Base-by-base conservation (phyloP, 768 basidiomycete species). In the Cyathus striatus region DNA sequence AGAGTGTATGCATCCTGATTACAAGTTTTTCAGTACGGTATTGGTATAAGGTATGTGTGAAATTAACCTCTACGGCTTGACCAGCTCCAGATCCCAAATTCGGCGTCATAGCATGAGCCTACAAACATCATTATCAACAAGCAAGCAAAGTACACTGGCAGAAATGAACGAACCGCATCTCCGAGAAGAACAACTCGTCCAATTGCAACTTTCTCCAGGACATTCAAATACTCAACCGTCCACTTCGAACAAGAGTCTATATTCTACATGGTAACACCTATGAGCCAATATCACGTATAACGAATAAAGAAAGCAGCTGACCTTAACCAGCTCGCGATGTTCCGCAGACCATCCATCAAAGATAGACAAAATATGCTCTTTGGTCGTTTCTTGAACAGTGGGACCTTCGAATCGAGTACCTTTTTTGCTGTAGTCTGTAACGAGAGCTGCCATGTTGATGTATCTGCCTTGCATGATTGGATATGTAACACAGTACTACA, bases 1-100 rank as follows among this genome's bases (percentile, higher is more conserved):
- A 75, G 63, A 4, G 74, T 38, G 48, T 63, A 69, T 1, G 69
- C 72, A 38, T 76, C 74, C 71, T 75, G 20, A 5, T 22, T 32
- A 32, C 17, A 32, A 13, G 30, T 13, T 32, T 13, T 32, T 32
- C 12, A 32, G 17, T 12, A 16, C 16, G 12, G 12, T 13, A 13
- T 16, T 12, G 12, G 13, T 32, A 32, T 16, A 16, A 16, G 16
- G 16, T 32, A 5, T 12, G 24, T 16, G 17, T 14, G 17, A 69
- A 44, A n/a, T n/a, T 38, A 41, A 58, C 58, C 41, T 59, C 58
- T 38, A 56, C 49, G 10, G 54, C 58, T 38, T 58, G 57, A n/a
- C 55, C 58, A 16, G 57, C 57, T 23, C 57, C 54, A 22, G 57
- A 49, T 18, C 54, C 57, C 22, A 49, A 45, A 43, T 58, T 47